These are phyloP conservation scores for Camellia sinensis DNA, from an alignment of 148 eudicot species.

Conservation along the genomic window DNA sequence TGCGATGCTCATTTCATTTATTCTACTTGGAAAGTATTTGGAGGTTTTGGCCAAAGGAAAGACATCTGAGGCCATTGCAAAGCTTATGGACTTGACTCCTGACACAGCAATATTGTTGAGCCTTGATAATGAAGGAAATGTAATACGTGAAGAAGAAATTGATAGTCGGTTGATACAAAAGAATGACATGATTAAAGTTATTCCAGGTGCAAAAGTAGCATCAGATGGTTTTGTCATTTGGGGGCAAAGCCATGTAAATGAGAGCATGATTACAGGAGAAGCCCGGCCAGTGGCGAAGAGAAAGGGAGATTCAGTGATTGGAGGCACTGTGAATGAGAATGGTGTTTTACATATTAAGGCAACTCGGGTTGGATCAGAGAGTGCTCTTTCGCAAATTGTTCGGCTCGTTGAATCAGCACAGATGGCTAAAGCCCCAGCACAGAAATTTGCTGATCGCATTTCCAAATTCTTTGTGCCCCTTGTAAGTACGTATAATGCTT, in stretches of 20 bases:
- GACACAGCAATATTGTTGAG: slow-evolving; percentile 70
- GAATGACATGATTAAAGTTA: slow-evolving; percentile 71
- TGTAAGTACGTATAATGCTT: slow-evolving; percentile 32
- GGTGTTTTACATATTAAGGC: slow-evolving; percentile 86
- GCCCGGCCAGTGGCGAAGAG: slow-evolving; percentile 84
- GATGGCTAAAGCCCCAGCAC: slow-evolving; percentile 98
- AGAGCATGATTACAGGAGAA: slow-evolving; percentile 98
- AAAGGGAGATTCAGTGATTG: slow-evolving; percentile 83
- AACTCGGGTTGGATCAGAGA: slow-evolving; percentile 86
- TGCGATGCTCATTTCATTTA: slow-evolving; percentile 88
- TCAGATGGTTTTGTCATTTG: slow-evolving; percentile 84
- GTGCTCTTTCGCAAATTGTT: slow-evolving; percentile 93
- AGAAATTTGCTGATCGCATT: slow-evolving; percentile 88
- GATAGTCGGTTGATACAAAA: slow-evolving; percentile 84
- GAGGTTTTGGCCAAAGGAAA: slow-evolving; percentile 93
- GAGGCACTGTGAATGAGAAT: slow-evolving; percentile 91
- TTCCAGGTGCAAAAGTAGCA: slow-evolving; percentile 91
- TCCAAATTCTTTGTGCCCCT: slow-evolving; percentile 89
- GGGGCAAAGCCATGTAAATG: slow-evolving; percentile 95
- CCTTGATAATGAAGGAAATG: slow-evolving; percentile 55
- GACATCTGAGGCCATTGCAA: slow-evolving; percentile 94
- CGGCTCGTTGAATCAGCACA: slow-evolving; percentile 97
- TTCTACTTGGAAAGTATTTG: slow-evolving; percentile 88
- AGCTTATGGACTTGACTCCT: slow-evolving; percentile 92
- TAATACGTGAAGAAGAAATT: slow-evolving; percentile 67